These are phyloP conservation scores for Forsythia viridissima DNA, from an alignment of 257 asterid genomes.

Conservation along the genomic window DNA sequence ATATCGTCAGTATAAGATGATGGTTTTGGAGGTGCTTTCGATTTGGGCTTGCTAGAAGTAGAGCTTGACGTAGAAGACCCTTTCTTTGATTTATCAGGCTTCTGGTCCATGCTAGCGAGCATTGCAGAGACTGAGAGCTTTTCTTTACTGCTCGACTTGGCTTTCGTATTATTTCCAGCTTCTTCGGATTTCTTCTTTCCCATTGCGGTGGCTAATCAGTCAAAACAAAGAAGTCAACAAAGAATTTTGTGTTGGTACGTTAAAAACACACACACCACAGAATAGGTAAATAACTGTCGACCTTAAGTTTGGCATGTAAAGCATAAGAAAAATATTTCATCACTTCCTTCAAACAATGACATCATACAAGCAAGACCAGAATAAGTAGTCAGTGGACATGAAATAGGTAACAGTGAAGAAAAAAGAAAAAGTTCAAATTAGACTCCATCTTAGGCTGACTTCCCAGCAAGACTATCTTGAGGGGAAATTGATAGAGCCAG, in stretches of 20 bases:
- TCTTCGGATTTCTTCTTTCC: constrained; percentile 71
- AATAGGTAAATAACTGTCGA: background rate
- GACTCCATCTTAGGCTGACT: background rate
- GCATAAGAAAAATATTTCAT: background rate
- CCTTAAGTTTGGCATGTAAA: background rate
- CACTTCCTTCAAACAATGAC: background rate
- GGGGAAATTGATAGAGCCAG: background rate
- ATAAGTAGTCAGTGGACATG: background rate
- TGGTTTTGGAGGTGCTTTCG: constrained; percentile 46
- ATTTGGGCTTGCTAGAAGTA: constrained; percentile 45
- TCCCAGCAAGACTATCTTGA: background rate
- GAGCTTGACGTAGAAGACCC: constrained; percentile 32
- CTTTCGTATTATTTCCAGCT: constrained; percentile 40
- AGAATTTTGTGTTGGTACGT: background rate
- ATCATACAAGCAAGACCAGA: background rate
- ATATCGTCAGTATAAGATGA: constrained; percentile 51
- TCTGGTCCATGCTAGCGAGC: constrained; percentile 65
- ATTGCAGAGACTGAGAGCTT: constrained; percentile 61
- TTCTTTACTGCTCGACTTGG: constrained; percentile 58
- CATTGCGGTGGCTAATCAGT: constrained; percentile 34
- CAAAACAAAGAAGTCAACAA: background rate
- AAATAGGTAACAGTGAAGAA: background rate
- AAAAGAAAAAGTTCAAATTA: background rate
- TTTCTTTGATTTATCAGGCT: constrained; percentile 65
- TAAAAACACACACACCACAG: background rate